A percentile compares a stretch with the other conserved stretches of the same genome.
These are phyloP conservation scores for Avena atlantica DNA, from an alignment of 176 grass and related monocot genomes.

Conservation along the genomic window DNA sequence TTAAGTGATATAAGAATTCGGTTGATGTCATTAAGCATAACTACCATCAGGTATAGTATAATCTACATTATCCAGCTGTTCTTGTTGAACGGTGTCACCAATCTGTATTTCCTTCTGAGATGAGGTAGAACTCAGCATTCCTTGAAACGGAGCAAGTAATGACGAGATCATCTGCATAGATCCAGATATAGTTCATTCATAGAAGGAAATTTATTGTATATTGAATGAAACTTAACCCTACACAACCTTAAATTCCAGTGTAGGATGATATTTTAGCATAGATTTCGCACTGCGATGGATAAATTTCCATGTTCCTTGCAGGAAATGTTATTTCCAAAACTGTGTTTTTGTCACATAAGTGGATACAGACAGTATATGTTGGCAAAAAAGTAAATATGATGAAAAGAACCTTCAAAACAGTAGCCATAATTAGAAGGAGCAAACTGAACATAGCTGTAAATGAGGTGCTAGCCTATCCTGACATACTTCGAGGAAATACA, in stretches of 20 bases:
- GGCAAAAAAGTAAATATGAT: background rate
- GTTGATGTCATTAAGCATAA: conserved; percentile 37
- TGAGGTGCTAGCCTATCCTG: conserved; percentile 17
- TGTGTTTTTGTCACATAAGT: conserved; percentile 34
- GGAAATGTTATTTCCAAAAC: conserved; percentile 33
- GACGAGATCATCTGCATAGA: conserved; percentile 64
- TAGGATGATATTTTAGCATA: conserved; percentile 16
- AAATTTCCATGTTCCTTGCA: conserved; percentile 12
- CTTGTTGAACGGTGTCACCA: conserved; percentile 43
- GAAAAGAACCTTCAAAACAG: background rate
- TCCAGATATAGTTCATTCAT: conserved; percentile 26
- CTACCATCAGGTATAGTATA: conserved; percentile 80
- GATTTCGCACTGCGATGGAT: background rate
- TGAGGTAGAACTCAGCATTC: conserved; percentile 52
- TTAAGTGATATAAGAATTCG: conserved; percentile 38
- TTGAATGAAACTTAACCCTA: conserved; percentile 22
- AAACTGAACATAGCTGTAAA: conserved; percentile 12
- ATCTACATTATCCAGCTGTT: conserved; percentile 47
- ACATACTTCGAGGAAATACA: conserved; percentile 8
- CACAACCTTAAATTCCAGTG: conserved; percentile 24
- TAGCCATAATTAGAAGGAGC: background rate
- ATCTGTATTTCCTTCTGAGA: conserved; percentile 46
- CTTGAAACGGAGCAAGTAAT: conserved; percentile 66
- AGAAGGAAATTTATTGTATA: conserved; percentile 18
- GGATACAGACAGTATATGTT: conserved; percentile 17